Evolutionary conservation across 1,284 basidiomycete genomes (phyloP).

Genomic region (Microstroma glucosiphilum): DNA sequence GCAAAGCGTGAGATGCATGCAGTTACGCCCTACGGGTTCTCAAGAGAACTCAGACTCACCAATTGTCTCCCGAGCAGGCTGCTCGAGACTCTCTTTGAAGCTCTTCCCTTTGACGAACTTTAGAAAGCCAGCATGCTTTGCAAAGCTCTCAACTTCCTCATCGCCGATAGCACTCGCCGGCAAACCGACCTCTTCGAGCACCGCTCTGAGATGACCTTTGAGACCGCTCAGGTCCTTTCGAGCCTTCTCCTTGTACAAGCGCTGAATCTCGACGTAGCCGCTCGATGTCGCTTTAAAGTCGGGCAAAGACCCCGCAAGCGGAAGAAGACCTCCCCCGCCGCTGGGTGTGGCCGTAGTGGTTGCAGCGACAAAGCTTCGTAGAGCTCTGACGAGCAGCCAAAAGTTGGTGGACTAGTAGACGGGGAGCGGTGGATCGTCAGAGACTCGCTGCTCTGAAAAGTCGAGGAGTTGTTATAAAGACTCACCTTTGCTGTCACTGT

Average conservation of each 20-base stretch:
- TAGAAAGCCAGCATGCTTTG: slow-evolving; percentile 81
- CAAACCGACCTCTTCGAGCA: slow-evolving; percentile 42
- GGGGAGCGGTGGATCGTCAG: neutral
- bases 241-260: slow-evolving; percentile 66
- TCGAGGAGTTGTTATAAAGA: neutral
- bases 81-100: slow-evolving; percentile 49
- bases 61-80: slow-evolving; percentile 42
- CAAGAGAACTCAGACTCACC: slow-evolving; percentile 12
- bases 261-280: slow-evolving; percentile 73
- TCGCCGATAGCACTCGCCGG: slow-evolving; percentile 47
- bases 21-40: neutral
- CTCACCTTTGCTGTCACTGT: slow-evolving; percentile 50
- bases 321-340: slow-evolving; percentile 49
- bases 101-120: slow-evolving; percentile 68
- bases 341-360: slow-evolving; percentile 31
- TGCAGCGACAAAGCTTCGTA: slow-evolving; percentile 58
- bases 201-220: slow-evolving; percentile 26
- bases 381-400: slow-evolving; percentile 75
- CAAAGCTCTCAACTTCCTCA: slow-evolving; percentile 68
- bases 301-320: slow-evolving; percentile 67
- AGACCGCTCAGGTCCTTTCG: slow-evolving; percentile 64
- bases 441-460: neutral
- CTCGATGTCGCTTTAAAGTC: slow-evolving; percentile 92
- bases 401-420: slow-evolving; percentile 61
- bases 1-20: neutral